Percentiles rank a stretch among this genome's conserved stretches.
These are phyloP conservation scores for Aquilaria agallochum DNA, from an alignment of 441 rosid species.

Conservation along the genomic window DNA sequence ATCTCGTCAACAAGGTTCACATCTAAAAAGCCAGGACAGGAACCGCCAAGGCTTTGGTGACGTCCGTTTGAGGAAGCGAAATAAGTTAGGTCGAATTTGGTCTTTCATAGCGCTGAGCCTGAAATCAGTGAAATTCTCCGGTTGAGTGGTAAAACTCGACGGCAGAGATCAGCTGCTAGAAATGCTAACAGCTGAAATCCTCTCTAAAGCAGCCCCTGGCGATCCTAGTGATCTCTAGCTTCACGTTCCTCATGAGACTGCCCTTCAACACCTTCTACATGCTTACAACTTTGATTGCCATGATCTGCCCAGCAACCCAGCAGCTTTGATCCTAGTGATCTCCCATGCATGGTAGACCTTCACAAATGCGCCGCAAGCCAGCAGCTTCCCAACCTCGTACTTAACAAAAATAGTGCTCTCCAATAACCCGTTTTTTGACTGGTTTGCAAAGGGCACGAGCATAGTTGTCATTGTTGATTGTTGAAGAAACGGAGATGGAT, in stretches of 20 bases:
- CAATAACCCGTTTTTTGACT: neutral
- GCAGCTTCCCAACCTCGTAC: constrained; percentile 36
- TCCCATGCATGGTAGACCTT: constrained; percentile 44
- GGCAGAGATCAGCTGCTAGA: constrained; percentile 49
- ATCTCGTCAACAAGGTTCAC: constrained; percentile 46
- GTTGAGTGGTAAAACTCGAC: constrained; percentile 47
- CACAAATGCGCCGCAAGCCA: constrained; percentile 45
- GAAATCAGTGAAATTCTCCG: constrained; percentile 48
- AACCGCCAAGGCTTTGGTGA: constrained; percentile 31
- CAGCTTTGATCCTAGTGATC: constrained; percentile 1
- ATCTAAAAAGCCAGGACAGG: constrained; percentile 36
- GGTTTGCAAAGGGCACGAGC: neutral
- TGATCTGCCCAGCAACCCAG: constrained; percentile 24
- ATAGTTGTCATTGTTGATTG: neutral
- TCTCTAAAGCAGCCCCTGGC: constrained; percentile 39
- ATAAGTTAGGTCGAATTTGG: constrained; percentile 39
- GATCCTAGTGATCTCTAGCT: constrained; percentile 39
- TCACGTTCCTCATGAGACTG: constrained; percentile 26
- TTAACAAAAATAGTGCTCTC: constrained; percentile 22
- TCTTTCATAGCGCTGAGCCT: constrained; percentile 42
- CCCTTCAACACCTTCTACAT: constrained; percentile 32
- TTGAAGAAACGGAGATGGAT: too few species aligned
- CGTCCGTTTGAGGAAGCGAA: constrained; percentile 41
- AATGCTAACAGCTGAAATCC: constrained; percentile 40
- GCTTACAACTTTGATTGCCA: constrained; percentile 45